phyloP scores from a whole-genome alignment of 2,329 filamentous ascomycete species.

The Metarhizium humberi region DNA sequence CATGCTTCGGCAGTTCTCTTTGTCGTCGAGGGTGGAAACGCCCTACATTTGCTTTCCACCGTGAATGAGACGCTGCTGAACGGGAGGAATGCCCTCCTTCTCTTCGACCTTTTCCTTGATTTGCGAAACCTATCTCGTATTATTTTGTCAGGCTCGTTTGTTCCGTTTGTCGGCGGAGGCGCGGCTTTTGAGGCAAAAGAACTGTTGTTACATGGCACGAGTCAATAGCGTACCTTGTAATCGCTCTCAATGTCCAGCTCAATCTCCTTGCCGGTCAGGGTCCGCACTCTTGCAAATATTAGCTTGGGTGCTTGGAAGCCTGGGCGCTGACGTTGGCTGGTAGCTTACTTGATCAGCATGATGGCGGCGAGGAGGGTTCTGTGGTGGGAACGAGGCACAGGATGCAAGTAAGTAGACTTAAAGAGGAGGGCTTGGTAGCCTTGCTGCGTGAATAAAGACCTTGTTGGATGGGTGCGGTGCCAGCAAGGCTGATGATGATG shows the following conservation, averaged over 20 bases:
- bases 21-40: not conserved
- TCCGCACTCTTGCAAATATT: conserved; percentile 64
- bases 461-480: not conserved
- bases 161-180: not conserved
- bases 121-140: conserved; percentile 59
- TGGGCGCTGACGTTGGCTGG: not conserved
- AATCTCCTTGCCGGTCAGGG: conserved; percentile 96
- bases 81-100: conserved; percentile 95
- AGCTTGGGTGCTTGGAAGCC: not conserved
- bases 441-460: not conserved
- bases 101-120: conserved; percentile 99
- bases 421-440: not conserved
- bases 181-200: too few species aligned
- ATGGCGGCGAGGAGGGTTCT: conserved; percentile 4
- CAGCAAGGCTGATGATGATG: conserved; percentile 6
- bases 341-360: conserved; percentile 43
- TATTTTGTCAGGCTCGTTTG: not conserved
- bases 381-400: too few species aligned
- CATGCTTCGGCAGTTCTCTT: not conserved
- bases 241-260: conserved; percentile 93
- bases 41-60: conserved; percentile 96
- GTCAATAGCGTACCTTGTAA: conserved; percentile 63
- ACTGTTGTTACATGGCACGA: not conserved
- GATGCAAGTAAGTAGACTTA: not conserved
- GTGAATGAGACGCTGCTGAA: conserved; percentile 92